phyloP scores from a whole-genome alignment of 441 rosid species.

The Aquilaria agallochum region DNA sequence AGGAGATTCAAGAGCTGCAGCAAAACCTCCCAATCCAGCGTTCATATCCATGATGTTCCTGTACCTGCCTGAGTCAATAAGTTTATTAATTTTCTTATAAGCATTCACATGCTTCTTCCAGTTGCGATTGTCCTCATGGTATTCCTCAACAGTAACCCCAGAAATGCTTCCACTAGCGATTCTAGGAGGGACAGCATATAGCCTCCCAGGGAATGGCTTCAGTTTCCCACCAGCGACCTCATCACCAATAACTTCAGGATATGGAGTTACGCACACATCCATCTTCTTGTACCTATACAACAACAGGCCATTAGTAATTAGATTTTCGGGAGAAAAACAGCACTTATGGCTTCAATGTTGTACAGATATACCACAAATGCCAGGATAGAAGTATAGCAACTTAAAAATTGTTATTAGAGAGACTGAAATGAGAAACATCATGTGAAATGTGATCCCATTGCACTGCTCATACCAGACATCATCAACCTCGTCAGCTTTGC shows the following conservation, averaged over 20 bases:
- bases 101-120: slow-evolving; percentile 68
- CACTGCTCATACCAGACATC: slow-evolving; percentile 74
- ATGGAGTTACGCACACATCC: slow-evolving; percentile 61
- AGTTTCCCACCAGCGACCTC: slow-evolving; percentile 65
- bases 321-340: too few relatives aligned
- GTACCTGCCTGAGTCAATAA: slow-evolving; percentile 57
- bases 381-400: background rate
- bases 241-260: slow-evolving; percentile 51
- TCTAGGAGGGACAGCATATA: slow-evolving; percentile 64
- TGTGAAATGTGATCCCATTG: background rate
- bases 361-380: background rate
- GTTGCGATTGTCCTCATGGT: slow-evolving; percentile 47
- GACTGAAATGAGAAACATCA: background rate
- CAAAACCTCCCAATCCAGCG: slow-evolving; percentile 77
- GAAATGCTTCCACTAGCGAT: slow-evolving; percentile 53
- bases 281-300: slow-evolving; percentile 62
- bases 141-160: slow-evolving; percentile 54
- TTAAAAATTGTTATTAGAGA: background rate
- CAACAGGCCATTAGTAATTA: slow-evolving; percentile 4
- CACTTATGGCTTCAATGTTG: too few relatives aligned
- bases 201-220: slow-evolving; percentile 56
- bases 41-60: slow-evolving; percentile 81
- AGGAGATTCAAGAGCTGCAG: slow-evolving; percentile 52
- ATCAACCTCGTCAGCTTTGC: slow-evolving; percentile 66
- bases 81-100: slow-evolving; percentile 57